Evolutionary conservation across 2,329 filamentous ascomycete genomes (phyloP).

Genomic region (Emergomyces pasteurianus): DNA sequence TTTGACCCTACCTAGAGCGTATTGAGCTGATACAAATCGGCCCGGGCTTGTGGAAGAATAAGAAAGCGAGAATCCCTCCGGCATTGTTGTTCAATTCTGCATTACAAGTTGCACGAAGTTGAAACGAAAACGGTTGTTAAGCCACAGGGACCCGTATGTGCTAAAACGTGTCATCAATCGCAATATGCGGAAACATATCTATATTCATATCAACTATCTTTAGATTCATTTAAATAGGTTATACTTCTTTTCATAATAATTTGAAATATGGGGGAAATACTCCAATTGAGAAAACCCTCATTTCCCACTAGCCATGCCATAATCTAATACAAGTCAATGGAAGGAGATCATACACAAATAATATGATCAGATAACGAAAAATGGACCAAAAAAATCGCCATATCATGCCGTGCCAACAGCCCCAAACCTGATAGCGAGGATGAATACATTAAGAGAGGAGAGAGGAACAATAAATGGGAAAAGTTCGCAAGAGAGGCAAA

Average conservation of each 20-base stretch:
- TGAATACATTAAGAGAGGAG: constrained; percentile 26
- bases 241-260: background rate
- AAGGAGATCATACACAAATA: background rate
- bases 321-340: background rate
- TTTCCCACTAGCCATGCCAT: background rate
- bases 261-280: background rate
- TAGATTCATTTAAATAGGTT: background rate
- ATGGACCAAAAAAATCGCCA: background rate
- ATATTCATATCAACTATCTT: too few species aligned
- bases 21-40: background rate
- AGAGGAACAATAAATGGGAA: constrained; percentile 17
- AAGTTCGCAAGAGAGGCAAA: constrained; percentile 5
- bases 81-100: too few species aligned
- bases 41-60: background rate
- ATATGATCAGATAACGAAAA: background rate
- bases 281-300: background rate
- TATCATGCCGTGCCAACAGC: background rate
- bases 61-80: too few species aligned
- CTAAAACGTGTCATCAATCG: too few species aligned
- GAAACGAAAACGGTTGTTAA: too few species aligned
- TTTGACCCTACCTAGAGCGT: background rate
- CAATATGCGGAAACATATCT: too few species aligned
- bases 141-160: too few species aligned
- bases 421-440: constrained; percentile 4
- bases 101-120: too few species aligned